phyloP scores from a whole-genome alignment of 768 basidiomycete species.

The Clitopilus hobsonii region DNA sequence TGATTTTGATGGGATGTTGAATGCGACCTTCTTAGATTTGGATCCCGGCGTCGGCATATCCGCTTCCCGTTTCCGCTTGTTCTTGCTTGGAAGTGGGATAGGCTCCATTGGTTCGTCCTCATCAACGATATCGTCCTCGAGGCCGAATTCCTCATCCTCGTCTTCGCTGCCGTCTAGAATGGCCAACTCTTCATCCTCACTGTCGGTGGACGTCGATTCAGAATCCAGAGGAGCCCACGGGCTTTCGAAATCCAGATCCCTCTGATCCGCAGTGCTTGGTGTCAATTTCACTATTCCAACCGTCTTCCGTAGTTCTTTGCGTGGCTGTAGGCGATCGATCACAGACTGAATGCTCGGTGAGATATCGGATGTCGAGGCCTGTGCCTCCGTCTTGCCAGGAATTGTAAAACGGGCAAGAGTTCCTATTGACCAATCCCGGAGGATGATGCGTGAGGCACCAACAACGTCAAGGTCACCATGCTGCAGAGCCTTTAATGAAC shows the following conservation, averaged over 20 bases:
- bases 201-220: not conserved
- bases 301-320: constrained; percentile 65
- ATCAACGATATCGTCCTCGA: constrained; percentile 30
- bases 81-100: constrained; percentile 28
- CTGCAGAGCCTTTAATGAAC: constrained; percentile 33
- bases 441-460: constrained; percentile 70
- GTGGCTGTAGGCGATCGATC: constrained; percentile 28
- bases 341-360: not conserved
- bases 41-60: constrained; percentile 18
- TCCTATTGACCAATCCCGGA: constrained; percentile 82
- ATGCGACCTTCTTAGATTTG: constrained; percentile 52
- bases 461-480: constrained; percentile 68
- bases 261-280: not conserved
- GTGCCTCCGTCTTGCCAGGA: too few species aligned
- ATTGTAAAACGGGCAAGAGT: constrained; percentile 70
- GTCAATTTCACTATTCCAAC: constrained; percentile 55
- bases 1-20: constrained; percentile 24
- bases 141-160: constrained; percentile 20
- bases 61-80: constrained; percentile 40
- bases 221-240: not conserved
- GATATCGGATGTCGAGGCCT: constrained; percentile 1
- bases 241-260: not conserved
- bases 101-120: constrained; percentile 31
- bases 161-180: constrained; percentile 31
- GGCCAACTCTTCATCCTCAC: not conserved